Conservation (phyloP, 495 filamentous ascomycete species). For the Cenococcum geophilum region DNA sequence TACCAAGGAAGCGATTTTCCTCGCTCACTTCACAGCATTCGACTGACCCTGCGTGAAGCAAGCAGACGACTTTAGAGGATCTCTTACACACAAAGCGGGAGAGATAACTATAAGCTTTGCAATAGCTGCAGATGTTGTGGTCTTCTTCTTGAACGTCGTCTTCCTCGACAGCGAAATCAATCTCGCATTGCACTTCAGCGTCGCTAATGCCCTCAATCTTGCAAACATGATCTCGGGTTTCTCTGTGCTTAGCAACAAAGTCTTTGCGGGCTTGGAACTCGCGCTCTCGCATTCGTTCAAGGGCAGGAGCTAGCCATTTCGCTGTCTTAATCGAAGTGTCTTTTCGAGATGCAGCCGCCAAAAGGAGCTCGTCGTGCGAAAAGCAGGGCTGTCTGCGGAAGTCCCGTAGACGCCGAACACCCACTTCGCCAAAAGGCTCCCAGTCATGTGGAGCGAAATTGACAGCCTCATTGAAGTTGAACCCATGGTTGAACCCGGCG, state of each 20-base stretch:
- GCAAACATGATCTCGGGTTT: slow-evolving; percentile 47
- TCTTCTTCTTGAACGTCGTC: slow-evolving; percentile 54
- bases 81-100: slow-evolving; percentile 81
- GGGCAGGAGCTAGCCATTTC: slow-evolving; percentile 86
- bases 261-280: slow-evolving; percentile 62
- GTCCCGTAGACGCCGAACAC: slow-evolving; percentile 76
- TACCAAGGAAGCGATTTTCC: slow-evolving; percentile 41
- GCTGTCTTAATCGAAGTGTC: slow-evolving; percentile 78
- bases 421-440: slow-evolving; percentile 86
- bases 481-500: slow-evolving; percentile 55
- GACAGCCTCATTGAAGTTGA: slow-evolving; percentile 99
- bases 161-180: slow-evolving; percentile 18
- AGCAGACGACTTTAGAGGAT: slow-evolving; percentile 69
- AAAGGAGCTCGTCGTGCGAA: slow-evolving; percentile 92
- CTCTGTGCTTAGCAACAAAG: slow-evolving; percentile 61
- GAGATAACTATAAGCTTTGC: slow-evolving; percentile 87
- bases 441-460: slow-evolving; percentile 97
- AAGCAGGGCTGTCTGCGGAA: slow-evolving; percentile 94
- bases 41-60: slow-evolving; percentile 68
- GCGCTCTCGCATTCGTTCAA: slow-evolving; percentile 66
- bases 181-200: slow-evolving; percentile 29
- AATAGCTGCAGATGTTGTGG: slow-evolving; percentile 82
- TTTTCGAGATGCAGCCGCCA: slow-evolving; percentile 74
- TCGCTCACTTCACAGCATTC: slow-evolving; percentile 65
- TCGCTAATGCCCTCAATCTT: slow-evolving; percentile 38